Conservation (phyloP, 352 stramenopile genomes). For the Pythium aphanidermatum region DNA sequence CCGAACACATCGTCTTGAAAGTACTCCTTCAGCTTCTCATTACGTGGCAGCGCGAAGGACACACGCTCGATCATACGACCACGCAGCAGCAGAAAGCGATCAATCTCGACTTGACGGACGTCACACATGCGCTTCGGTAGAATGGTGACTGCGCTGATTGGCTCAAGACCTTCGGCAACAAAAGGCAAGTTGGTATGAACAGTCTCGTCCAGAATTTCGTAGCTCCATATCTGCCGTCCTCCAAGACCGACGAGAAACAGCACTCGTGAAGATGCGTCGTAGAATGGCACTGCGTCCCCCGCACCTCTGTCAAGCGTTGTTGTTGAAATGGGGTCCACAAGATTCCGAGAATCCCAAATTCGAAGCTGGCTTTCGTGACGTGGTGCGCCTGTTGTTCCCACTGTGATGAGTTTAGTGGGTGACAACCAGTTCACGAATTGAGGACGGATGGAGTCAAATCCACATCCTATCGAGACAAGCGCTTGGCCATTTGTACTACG, state of each 20-base stretch:
- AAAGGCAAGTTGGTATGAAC: constrained; percentile 65
- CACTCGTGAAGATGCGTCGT: constrained; percentile 56
- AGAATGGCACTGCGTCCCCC: constrained; percentile 42
- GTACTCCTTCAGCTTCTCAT: constrained; percentile 57
- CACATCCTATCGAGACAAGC: constrained; percentile 59
- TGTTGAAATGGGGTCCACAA: constrained; percentile 52
- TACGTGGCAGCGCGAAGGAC: constrained; percentile 61
- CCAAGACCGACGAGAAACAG: constrained; percentile 65
- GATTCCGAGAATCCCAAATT: constrained; percentile 67
- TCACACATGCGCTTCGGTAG: constrained; percentile 62
- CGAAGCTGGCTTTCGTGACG: constrained; percentile 61
- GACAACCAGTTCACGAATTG: constrained; percentile 67
- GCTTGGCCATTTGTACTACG: constrained; percentile 32
- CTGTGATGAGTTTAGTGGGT: constrained; percentile 27
- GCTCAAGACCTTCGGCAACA: constrained; percentile 32
- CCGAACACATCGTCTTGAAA: constrained; percentile 81
- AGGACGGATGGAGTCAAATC: constrained; percentile 56
- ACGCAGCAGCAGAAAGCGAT: constrained; percentile 54
- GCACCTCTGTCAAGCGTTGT: constrained; percentile 33
- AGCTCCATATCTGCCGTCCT: constrained; percentile 70
- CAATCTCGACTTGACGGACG: constrained; percentile 62
- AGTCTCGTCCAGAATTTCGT: constrained; percentile 38
- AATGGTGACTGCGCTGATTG: constrained; percentile 53
- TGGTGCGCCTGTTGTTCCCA: constrained; percentile 41
- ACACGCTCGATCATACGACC: constrained; percentile 41